These are phyloP conservation scores for Cordyceps sp. DNA, from an alignment of 2,329 filamentous ascomycete species.

Conservation along the genomic window DNA sequence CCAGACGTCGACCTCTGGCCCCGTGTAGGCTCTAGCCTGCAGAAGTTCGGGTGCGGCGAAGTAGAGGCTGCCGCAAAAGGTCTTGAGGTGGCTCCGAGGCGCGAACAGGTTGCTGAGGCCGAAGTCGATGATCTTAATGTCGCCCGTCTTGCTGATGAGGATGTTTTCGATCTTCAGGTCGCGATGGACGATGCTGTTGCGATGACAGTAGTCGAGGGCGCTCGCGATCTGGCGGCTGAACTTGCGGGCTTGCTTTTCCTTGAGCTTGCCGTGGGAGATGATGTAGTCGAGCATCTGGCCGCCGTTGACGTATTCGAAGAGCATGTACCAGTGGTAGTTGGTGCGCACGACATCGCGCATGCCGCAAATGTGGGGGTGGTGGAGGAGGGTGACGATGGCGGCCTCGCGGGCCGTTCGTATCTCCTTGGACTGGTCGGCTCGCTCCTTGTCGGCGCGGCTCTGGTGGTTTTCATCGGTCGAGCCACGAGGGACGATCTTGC, in stretches of 20 bases:
- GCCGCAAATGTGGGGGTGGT: slow-evolving; percentile 90
- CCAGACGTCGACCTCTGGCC: slow-evolving; percentile 95
- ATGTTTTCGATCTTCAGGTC: slow-evolving; percentile 99
- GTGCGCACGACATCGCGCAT: slow-evolving; percentile 91
- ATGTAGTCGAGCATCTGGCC: slow-evolving; percentile 99
- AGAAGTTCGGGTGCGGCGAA: slow-evolving; percentile 92
- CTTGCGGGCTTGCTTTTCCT: slow-evolving; percentile 96
- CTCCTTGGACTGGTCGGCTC: slow-evolving; percentile 92
- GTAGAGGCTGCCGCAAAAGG: slow-evolving; percentile 93
- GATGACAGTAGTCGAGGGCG: slow-evolving; percentile 90
- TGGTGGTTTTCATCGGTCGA: slow-evolving; percentile 73
- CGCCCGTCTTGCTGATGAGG: slow-evolving; percentile 93
- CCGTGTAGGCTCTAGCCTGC: slow-evolving; percentile 86
- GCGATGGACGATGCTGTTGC: slow-evolving; percentile 94
- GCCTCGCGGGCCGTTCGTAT: slow-evolving; percentile 88
- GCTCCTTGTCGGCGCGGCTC: slow-evolving; percentile 57
- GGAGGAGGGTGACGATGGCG: slow-evolving; percentile 85
- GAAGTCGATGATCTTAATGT: slow-evolving; percentile 99
- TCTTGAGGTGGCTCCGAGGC: slow-evolving; percentile 72
- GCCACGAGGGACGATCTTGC: slow-evolving; percentile 90
- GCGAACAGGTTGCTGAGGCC: slow-evolving; percentile 92
- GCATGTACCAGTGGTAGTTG: slow-evolving; percentile 99
- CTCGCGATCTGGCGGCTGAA: slow-evolving; percentile 96
- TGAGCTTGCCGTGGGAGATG: slow-evolving; percentile 91
- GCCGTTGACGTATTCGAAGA: slow-evolving; percentile 97